Evolutionary conservation across 257 asterid genomes (phyloP), one percentile per base, ranked within the genome.

Genomic region (Verbena officinalis): DNA sequence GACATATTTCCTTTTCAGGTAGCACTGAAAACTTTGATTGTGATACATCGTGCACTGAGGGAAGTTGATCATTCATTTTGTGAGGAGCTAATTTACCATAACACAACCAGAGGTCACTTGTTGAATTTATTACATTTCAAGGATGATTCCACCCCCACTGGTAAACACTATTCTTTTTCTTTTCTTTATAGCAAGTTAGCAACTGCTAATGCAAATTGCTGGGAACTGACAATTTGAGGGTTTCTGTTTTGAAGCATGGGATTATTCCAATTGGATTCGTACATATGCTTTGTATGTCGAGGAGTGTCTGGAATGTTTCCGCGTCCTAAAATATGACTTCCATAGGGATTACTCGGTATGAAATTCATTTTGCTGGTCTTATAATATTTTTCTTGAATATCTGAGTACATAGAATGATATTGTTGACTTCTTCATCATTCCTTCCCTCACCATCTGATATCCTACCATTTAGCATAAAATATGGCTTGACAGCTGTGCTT

Each of bases 11-110:
- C 0, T 15, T 42, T 30, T 59, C 23, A 90, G 97, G 95, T 90
- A 64, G 95, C 95, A 23, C 68, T 87, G 71, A 90, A 90, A 80
- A 69, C 86, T 57, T 78, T 90, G 87, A 77, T 90, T 64, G 84
- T 90, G 22, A 73, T 90, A 64, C 97, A 90, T 75, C 94, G 94
- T 12, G 95, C 88, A 54, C 22, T 90, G 65, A 85, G 94, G 79
- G 97, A 90, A 73, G 94, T 87, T 33, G 97, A 90, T 43, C 81
- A 69, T 14, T 83, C 95, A 42, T 85, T 87, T 72, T 70, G 75
- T 27, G 88, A 83, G 71, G 97, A 90, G 78, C 74, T 90, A 52
- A 77, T 77, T 51, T 44, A 24, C 62, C 85, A 83, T 69, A 78
- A 73, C 68, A 57, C 48, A 60, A 80, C 64, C 75, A 83, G 79